These are phyloP conservation scores for Vigna mungo DNA, from an alignment of 306 rosid genomes.

Conservation along the genomic window DNA sequence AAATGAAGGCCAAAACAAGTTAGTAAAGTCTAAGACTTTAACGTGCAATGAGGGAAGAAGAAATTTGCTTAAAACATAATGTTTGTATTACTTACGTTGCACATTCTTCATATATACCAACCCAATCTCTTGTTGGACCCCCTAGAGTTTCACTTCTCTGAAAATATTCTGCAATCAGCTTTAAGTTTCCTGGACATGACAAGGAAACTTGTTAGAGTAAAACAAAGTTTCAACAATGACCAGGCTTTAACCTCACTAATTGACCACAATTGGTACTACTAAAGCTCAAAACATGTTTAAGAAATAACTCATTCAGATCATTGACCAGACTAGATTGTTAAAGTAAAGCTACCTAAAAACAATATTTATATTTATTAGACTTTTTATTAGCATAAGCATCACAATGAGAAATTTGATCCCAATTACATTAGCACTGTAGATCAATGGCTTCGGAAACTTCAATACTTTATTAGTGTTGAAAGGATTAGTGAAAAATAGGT, in stretches of 20 bases:
- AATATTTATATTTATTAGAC: neutral
- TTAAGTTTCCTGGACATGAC: constrained; percentile 72
- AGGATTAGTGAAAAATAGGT: no score
- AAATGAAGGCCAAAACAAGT: constrained; percentile 1
- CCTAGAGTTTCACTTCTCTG: constrained; percentile 91
- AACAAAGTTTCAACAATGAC: constrained; percentile 23
- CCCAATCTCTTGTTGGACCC: constrained; percentile 91
- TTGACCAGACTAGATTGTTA: constrained; percentile 23
- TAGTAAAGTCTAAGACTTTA: neutral
- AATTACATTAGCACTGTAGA: no score
- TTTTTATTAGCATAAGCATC: neutral
- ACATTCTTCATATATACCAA: constrained; percentile 94
- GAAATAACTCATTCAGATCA: neutral
- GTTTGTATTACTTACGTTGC: constrained; percentile 64
- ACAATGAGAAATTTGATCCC: neutral
- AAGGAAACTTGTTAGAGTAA: constrained; percentile 37
- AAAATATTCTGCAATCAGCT: constrained; percentile 94
- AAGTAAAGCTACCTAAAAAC: neutral
- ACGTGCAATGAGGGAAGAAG: constrained; percentile 13
- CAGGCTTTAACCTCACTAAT: constrained; percentile 29
- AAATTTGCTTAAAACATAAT: constrained; percentile 28
- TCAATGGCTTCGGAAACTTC: no score
- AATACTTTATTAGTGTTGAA: neutral
- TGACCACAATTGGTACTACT: neutral
- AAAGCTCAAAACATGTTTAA: constrained; percentile 1